Conservation (phyloP, 768 basidiomycete species). For the Suillus brevipes region DNA sequence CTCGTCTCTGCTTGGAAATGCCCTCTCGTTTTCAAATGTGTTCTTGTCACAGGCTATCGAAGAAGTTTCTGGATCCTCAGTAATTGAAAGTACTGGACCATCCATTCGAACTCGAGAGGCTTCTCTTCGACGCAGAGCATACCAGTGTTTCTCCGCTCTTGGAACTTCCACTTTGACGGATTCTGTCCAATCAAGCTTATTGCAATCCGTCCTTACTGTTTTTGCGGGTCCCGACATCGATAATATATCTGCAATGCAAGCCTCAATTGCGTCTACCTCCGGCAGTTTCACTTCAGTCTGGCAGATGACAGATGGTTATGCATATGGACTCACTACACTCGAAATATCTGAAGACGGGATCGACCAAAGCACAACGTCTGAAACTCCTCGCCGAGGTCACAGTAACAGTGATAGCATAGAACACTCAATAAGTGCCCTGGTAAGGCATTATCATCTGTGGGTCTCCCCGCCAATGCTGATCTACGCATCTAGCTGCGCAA, state of each 20-base stretch:
- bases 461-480: neutral
- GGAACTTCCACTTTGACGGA: constrained; percentile 81
- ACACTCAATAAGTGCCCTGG: constrained; percentile 74
- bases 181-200: constrained; percentile 73
- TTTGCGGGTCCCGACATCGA: constrained; percentile 90
- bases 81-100: constrained; percentile 39
- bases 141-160: constrained; percentile 85
- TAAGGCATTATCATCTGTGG: constrained; percentile 35
- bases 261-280: constrained; percentile 83
- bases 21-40: constrained; percentile 85
- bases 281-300: constrained; percentile 85
- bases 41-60: constrained; percentile 73
- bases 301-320: constrained; percentile 87
- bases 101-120: constrained; percentile 78
- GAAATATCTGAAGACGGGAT: constrained; percentile 50
- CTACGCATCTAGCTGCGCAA: constrained; percentile 41
- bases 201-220: constrained; percentile 77
- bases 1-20: constrained; percentile 83
- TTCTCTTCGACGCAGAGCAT: constrained; percentile 78
- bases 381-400: constrained; percentile 31
- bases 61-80: constrained; percentile 53
- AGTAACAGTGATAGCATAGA: constrained; percentile 81
- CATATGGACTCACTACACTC: constrained; percentile 82
- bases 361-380: constrained; percentile 18
- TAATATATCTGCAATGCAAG: constrained; percentile 81